These are phyloP conservation scores for Kurtzmaniella fragi DNA, from an alignment of 805 yeast genomes.

Conservation along the genomic window DNA sequence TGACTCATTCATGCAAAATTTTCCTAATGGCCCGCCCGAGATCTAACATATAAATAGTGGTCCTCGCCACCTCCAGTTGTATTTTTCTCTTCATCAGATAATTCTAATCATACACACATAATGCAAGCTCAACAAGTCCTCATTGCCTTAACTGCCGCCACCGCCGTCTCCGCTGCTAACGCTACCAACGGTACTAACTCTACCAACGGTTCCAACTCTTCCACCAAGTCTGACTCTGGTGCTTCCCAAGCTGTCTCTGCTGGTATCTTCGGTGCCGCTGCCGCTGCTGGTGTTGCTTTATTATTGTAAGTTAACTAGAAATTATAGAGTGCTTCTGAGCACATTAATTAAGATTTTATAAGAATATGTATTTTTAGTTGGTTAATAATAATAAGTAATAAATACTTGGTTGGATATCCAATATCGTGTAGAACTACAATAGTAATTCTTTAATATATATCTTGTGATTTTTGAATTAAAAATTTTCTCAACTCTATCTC, in stretches of 20 bases:
- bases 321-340: conserved; percentile 3
- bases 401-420: neutral
- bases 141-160: conserved; percentile 64
- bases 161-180: conserved; percentile 64
- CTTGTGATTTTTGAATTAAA: no score
- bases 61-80: conserved; percentile 1
- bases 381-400: conserved; percentile 1
- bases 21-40: conserved; percentile 2
- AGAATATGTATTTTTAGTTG: conserved; percentile 4
- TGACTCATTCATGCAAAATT: conserved; percentile 1
- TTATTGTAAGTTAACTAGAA: conserved; percentile 23
- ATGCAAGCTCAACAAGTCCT: conserved; percentile 73
- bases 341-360: conserved; percentile 2
- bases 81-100: neutral
- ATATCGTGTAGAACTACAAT: neutral
- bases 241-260: conserved; percentile 55
- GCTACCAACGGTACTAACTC: conserved; percentile 35
- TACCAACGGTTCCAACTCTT: conserved; percentile 40
- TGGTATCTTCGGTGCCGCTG: conserved; percentile 76
- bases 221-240: conserved; percentile 42
- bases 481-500: no score
- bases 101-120: conserved; percentile 14
- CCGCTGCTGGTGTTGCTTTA: conserved; percentile 74
- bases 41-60: conserved; percentile 4
- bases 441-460: no score